Percentiles rank a stretch among this genome's conserved stretches.
These are phyloP conservation scores for Globisporangium alternatum DNA, from an alignment of 352 stramenopile genomes.

Conservation along the genomic window DNA sequence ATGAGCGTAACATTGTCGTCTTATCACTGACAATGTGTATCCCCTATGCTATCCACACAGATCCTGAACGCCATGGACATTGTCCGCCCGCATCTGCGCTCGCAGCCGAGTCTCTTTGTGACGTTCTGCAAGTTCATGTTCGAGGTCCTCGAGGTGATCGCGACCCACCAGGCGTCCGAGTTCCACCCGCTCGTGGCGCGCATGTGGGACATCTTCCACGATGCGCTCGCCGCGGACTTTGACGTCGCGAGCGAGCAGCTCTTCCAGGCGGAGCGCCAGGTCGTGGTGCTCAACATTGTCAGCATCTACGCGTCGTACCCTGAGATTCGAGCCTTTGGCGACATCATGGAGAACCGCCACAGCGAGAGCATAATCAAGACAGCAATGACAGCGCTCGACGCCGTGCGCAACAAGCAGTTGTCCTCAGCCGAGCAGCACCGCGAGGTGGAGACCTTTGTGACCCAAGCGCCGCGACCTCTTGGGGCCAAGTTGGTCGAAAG, in stretches of 20 bases:
- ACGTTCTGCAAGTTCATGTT: conserved; percentile 57
- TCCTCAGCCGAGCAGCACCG: conserved; percentile 48
- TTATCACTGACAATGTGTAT: not conserved
- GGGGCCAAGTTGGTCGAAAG: not conserved
- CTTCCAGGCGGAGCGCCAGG: conserved; percentile 32
- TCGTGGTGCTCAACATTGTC: conserved; percentile 43
- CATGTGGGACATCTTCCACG: conserved; percentile 48
- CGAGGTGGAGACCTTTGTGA: conserved; percentile 51
- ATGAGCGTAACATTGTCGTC: not conserved
- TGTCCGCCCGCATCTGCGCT: conserved; percentile 33
- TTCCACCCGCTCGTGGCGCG: conserved; percentile 60
- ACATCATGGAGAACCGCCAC: conserved; percentile 36
- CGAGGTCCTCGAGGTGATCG: conserved; percentile 64
- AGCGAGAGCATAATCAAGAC: conserved; percentile 26
- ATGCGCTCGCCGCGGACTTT: conserved; percentile 38
- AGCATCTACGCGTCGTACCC: conserved; percentile 48
- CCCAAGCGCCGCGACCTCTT: conserved; percentile 7
- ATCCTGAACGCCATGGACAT: conserved; percentile 64
- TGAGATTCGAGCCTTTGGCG: conserved; percentile 39
- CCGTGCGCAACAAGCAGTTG: conserved; percentile 36
- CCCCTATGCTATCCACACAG: conserved; percentile 19
- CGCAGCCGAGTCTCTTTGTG: conserved; percentile 29
- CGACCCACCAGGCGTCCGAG: conserved; percentile 56
- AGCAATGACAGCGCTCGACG: conserved; percentile 30
- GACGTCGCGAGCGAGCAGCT: conserved; percentile 31